Percentiles rank a stretch among this genome's conserved stretches.
phyloP scores from a whole-genome alignment of 2,329 filamentous ascomycete genomes.

The Aspergillus awamori region DNA sequence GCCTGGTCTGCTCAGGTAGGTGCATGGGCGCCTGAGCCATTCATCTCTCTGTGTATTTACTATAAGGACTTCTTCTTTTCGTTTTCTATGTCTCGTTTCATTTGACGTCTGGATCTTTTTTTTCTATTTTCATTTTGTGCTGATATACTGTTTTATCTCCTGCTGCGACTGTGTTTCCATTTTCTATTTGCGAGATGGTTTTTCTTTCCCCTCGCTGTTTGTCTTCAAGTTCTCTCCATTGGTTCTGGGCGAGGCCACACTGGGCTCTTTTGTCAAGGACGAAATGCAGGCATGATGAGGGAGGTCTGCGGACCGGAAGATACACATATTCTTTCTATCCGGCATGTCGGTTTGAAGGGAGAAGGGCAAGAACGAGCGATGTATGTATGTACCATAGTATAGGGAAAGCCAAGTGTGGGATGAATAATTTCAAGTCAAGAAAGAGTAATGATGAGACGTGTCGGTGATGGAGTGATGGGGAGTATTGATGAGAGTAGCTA shows the following conservation, averaged over 20 bases:
- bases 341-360: slow-evolving; percentile 1
- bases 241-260: slow-evolving; percentile 18
- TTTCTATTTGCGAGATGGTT: not conserved
- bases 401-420: not conserved
- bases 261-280: slow-evolving; percentile 17
- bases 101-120: not conserved
- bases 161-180: slow-evolving; percentile 3
- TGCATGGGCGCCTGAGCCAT: slow-evolving; percentile 19
- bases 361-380: slow-evolving; percentile 1
- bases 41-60: slow-evolving; percentile 35
- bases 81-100: not conserved
- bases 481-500: not conserved
- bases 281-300: slow-evolving; percentile 4
- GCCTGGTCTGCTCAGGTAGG: slow-evolving; percentile 15
- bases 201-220: slow-evolving; percentile 7
- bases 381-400: slow-evolving; percentile 21
- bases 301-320: slow-evolving; percentile 1
- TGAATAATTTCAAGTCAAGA: not conserved
- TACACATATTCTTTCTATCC: not conserved
- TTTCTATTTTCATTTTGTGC: not conserved
- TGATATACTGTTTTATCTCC: slow-evolving; percentile 28
- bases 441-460: not conserved
- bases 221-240: not conserved
- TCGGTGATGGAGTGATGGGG: not conserved
- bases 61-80: slow-evolving; percentile 13